Base-by-base conservation (phyloP, 176 grass and related monocot species). In the Juncus inflexus region DNA sequence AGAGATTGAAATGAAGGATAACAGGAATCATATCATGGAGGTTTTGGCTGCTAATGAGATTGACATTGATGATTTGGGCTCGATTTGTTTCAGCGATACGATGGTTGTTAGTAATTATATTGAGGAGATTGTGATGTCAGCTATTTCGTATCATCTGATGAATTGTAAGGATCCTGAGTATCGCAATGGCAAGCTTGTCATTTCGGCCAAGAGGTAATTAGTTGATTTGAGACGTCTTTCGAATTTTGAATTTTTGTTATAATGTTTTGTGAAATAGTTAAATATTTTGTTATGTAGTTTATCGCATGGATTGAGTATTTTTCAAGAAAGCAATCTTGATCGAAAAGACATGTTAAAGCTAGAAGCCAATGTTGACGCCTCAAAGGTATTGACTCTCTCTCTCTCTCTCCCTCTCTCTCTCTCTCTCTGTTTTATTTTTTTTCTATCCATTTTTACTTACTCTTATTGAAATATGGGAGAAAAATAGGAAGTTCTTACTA, bases 41-140 rank as follows among this genome's bases (percentile, higher is more conserved):
- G 89, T 99, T 60, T 81, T 99, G 13, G 84, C 89, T 15, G 83
- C 67, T 2, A 99, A 99, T 61, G 85, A 99, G 70, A 71, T 99
- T 10, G 95, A 90, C 40, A 86, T 89, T 64, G 95, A 99, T 77
- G 95, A 99, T 77, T 74, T 99, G 78, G 85, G 80, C 67, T 87
- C 78, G 65, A 90, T 99, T 63, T 90, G 86, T 69, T 73, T 84
- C 74, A 80, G 80, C 52, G 95, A 99, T 76, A 86, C 85, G 50
- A 77, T 83, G 79, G 67, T 85, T 77, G 77, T 97, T 15, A 86
- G 87, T 70, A 86, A 92, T 60, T 84, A 87, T 83, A 94, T 99
- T 62, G 89, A 99, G 45, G 86, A 99, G 81, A 94, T 99, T 73
- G 79, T 94, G 19, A 53, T 94, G 15, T 84, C 89, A 4, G 95